phyloP scores from a whole-genome alignment of 306 rosid genomes.

The Echinosophora koreensis region DNA sequence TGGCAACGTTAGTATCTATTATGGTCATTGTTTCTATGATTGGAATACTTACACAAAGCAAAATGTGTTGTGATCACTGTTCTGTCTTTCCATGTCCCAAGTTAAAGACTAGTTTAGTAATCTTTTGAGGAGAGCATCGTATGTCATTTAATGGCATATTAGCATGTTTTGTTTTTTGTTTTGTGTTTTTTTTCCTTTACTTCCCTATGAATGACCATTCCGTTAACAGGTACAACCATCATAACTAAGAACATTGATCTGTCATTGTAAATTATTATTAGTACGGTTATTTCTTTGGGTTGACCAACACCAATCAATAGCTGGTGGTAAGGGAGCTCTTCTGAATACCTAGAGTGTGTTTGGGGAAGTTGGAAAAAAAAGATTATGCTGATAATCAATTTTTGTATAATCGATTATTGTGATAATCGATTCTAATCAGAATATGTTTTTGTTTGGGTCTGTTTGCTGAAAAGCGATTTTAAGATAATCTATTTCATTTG shows the following conservation, averaged over 20 bases:
- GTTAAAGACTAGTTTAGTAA: constrained; percentile 31
- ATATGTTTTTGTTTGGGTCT: too few species aligned
- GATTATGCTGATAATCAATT: too few species aligned
- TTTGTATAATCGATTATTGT: too few species aligned
- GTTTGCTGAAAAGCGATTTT: too few species aligned
- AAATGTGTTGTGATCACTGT: constrained; percentile 19
- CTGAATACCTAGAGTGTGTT: too few species aligned
- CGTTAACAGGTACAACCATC: neutral
- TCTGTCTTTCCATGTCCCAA: constrained; percentile 28
- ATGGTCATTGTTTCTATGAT: constrained; percentile 33
- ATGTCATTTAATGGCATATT: constrained; percentile 29
- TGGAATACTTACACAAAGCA: neutral
- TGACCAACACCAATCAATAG: neutral
- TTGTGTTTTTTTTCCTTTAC: constrained; percentile 21
- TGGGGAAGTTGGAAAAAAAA: too few species aligned
- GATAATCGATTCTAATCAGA: too few species aligned
- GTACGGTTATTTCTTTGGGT: neutral
- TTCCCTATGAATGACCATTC: constrained; percentile 27
- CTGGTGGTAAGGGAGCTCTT: too few species aligned
- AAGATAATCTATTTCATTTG: too few species aligned
- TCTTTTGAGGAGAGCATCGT: constrained; percentile 39
- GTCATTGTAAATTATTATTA: neutral
- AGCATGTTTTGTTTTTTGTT: constrained; percentile 1
- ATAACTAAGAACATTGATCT: neutral
- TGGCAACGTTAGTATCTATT: constrained; percentile 30